Evolutionary conservation across 1,284 basidiomycete genomes (phyloP).

Genomic region (Ceratobasidium sp.): DNA sequence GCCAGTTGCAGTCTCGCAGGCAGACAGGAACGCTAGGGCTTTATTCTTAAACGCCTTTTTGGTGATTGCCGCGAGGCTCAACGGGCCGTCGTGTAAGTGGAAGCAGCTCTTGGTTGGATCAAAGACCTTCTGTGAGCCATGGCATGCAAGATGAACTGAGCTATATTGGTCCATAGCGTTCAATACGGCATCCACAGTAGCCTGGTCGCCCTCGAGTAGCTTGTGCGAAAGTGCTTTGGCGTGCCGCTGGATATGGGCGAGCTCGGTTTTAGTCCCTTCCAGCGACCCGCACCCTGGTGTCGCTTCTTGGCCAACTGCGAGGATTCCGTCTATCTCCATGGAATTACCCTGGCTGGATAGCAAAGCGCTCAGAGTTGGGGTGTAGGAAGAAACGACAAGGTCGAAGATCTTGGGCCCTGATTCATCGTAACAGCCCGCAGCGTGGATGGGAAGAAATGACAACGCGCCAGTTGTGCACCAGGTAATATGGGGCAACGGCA

Average conservation of each 20-base stretch:
- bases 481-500: not conserved
- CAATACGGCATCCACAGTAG: not conserved
- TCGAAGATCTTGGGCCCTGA: not conserved
- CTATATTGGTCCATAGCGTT: not conserved
- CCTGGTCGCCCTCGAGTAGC: not conserved
- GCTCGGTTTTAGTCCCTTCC: not conserved
- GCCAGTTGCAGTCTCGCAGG: constrained; percentile 3
- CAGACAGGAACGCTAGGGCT: constrained; percentile 14
- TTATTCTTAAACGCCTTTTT: not conserved
- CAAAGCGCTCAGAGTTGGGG: not conserved
- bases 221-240: not conserved
- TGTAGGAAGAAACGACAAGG: not conserved
- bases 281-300: not conserved
- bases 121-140: not conserved
- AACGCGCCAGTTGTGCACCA: not conserved
- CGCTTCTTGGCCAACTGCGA: not conserved
- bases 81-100: not conserved
- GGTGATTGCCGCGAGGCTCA: not conserved
- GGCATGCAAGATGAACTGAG: constrained; percentile 17
- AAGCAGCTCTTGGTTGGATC: constrained; percentile 5
- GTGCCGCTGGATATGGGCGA: not conserved
- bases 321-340: not conserved
- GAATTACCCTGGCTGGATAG: not conserved
- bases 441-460: not conserved
- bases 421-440: not conserved